These are phyloP conservation scores for Rhododendron kiyosumense DNA, from an alignment of 148 eudicot species.

Conservation along the genomic window DNA sequence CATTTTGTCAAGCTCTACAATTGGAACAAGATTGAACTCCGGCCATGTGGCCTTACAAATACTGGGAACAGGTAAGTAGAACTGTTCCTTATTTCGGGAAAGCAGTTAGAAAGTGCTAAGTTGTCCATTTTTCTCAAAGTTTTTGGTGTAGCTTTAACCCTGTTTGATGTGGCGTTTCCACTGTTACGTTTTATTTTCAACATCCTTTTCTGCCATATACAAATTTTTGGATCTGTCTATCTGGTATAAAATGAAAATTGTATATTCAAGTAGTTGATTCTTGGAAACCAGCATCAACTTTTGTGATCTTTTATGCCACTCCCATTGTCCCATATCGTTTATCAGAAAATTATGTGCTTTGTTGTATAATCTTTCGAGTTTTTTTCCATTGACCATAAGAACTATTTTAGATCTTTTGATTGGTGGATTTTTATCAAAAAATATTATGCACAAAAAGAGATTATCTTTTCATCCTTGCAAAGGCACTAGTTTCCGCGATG, in stretches of 20 bases:
- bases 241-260: too few relatives aligned
- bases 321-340: background rate
- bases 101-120: background rate
- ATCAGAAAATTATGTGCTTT: background rate
- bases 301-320: background rate
- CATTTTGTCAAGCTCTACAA: conserved; percentile 75
- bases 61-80: conserved; percentile 75
- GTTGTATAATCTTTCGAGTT: background rate
- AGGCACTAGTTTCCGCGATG: background rate
- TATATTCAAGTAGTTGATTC: background rate
- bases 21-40: conserved; percentile 73
- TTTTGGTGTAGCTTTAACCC: background rate
- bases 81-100: conserved; percentile 2
- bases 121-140: background rate
- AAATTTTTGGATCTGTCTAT: background rate
- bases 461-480: background rate
- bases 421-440: background rate
- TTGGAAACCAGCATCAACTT: background rate
- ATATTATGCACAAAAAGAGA: background rate
- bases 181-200: background rate
- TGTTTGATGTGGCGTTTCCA: background rate
- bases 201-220: background rate
- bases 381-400: background rate
- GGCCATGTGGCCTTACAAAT: conserved; percentile 67
- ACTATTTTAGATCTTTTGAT: background rate